Conservation (phyloP, 345 rosid species). For the Erucastrum elatum region DNA sequence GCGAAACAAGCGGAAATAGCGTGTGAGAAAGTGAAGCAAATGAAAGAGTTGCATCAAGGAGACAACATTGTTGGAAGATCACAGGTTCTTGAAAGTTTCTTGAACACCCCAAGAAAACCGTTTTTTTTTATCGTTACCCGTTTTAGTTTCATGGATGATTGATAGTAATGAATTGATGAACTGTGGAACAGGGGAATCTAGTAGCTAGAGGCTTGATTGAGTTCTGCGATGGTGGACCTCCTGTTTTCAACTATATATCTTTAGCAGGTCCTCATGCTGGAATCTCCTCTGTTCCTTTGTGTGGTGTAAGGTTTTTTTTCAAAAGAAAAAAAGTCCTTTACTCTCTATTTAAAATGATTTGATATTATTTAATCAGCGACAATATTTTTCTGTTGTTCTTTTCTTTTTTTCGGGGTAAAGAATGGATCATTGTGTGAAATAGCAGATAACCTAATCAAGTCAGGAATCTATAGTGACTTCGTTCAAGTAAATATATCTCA, state of each 20-base stretch:
- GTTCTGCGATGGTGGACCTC: slow-evolving; percentile 83
- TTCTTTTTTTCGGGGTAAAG: slow-evolving; percentile 45
- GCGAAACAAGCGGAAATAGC: slow-evolving; percentile 62
- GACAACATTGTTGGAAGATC: slow-evolving; percentile 89
- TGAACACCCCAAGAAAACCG: background rate
- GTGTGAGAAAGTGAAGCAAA: slow-evolving; percentile 83
- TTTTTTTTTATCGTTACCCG: background rate
- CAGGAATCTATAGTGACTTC: slow-evolving; percentile 70
- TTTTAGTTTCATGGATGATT: background rate
- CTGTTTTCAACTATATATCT: slow-evolving; percentile 78
- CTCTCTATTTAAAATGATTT: background rate
- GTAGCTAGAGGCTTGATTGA: slow-evolving; percentile 85
- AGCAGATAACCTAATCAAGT: slow-evolving; percentile 60
- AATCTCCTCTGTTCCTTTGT: slow-evolving; percentile 89
- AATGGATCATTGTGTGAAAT: slow-evolving; percentile 61
- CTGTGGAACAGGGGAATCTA: slow-evolving; percentile 72
- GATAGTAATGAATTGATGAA: slow-evolving; percentile 3
- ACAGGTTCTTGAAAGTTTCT: slow-evolving; percentile 51
- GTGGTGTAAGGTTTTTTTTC: slow-evolving; percentile 61
- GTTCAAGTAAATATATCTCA: slow-evolving; percentile 55
- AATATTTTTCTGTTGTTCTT: background rate
- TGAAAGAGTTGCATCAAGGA: slow-evolving; percentile 75
- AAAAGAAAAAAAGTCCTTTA: too few relatives aligned
- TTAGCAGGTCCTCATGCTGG: slow-evolving; percentile 99
- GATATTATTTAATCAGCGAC: background rate